Percentiles rank a stretch among this genome's conserved stretches.
These are phyloP conservation scores for Phytopythium sindhum DNA, from an alignment of 352 stramenopile species.

Conservation along the genomic window DNA sequence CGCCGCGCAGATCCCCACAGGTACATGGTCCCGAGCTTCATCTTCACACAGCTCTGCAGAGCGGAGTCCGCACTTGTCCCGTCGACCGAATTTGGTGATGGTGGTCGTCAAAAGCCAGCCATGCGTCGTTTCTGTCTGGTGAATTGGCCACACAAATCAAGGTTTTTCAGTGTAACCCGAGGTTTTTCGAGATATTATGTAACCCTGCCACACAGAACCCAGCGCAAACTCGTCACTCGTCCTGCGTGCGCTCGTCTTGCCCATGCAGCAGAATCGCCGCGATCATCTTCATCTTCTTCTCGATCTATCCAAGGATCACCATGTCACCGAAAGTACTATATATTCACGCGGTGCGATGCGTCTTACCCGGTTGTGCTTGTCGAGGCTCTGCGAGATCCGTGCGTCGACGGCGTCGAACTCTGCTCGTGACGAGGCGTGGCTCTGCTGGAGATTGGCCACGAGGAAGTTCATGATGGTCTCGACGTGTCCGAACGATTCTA, in stretches of 20 bases:
- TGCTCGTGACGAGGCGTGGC: constrained; percentile 27
- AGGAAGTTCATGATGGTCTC: constrained; percentile 42
- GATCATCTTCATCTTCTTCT: constrained; percentile 58
- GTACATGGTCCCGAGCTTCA: background rate
- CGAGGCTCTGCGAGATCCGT: constrained; percentile 23
- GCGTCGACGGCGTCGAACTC: constrained; percentile 30
- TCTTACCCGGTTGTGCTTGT: constrained; percentile 31
- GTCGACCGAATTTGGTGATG: background rate
- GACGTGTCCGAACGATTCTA: constrained; percentile 41
- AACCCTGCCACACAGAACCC: background rate
- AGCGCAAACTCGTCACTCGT: background rate
- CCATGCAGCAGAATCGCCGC: constrained; percentile 37
- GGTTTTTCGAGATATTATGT: constrained; percentile 3
- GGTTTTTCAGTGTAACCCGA: background rate
- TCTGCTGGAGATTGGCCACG: constrained; percentile 31
- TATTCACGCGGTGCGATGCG: background rate
- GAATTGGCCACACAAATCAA: background rate
- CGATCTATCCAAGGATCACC: constrained; percentile 21
- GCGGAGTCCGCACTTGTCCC: background rate
- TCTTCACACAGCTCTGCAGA: background rate
- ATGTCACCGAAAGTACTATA: background rate
- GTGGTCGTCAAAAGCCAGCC: background rate
- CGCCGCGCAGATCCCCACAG: background rate
- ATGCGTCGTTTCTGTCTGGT: constrained; percentile 1
- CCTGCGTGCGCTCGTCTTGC: constrained; percentile 10